Evolutionary conservation across 495 filamentous ascomycete genomes (phyloP), one percentile per base, ranked within the genome.

Genomic region (Aspergillus biplanus): DNA sequence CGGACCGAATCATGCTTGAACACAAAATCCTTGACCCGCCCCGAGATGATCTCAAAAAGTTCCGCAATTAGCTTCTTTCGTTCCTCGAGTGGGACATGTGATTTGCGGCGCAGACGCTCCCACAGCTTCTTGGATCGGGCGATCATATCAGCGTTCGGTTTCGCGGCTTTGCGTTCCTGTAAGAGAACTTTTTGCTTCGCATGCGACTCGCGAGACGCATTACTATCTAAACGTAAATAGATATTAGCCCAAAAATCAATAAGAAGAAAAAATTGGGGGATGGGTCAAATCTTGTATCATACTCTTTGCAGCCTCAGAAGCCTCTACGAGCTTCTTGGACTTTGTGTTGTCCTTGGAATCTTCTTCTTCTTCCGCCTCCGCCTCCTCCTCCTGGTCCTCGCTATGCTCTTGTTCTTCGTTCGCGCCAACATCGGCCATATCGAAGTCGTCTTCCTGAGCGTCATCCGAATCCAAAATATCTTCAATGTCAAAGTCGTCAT

Each of bases 1-100:
- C 96, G 85, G 31, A 97, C 95, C 9, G 93, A 91, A 70, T 99
- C 96, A 74, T 99, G 96, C 82, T 98, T 99, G 80, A 99, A 90
- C 31, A 97, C 94, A 64, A 97, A 96, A 53, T 97, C 96, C 71
- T 92, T 92, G 67, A 98, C 88, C 16, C 88, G 84, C 21, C 92
- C 93, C 6, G 90, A 96, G 69, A 97, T 90, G 67, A 98, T 93
- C 54, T 87, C 85, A 73, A 93, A 97, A 6, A 98, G 83, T 80
- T 98, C 93, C 27, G 85, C 85, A 35, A 98, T 89, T 18, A 98
- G 84, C 72, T 88, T 84, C 73, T 94, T 90, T 57, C 96, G 83
- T 75, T 98, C 92, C 46, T 92, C 90, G 59, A 84, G 82, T 16
- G 91, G 89, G 1, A 97, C 90, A 68, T 97, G 91, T 8, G 92